Conservation (phyloP, 2,329 filamentous ascomycete genomes). For the Fusarium siculi region DNA sequence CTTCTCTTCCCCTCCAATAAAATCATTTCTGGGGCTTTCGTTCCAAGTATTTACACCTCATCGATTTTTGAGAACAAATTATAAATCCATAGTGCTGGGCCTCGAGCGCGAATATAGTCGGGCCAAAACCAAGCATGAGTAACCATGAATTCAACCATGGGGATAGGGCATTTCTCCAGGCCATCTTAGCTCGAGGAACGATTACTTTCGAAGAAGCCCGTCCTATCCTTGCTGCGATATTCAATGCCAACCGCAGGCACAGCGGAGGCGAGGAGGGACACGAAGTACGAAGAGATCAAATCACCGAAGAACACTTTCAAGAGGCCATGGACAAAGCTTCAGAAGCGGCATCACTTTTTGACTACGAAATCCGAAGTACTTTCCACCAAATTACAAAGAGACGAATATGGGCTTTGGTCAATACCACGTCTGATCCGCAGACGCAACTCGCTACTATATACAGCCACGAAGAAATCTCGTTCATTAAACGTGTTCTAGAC, state of each 20-base stretch:
- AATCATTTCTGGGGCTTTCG: background rate
- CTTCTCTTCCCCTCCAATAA: background rate
- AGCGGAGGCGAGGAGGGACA: conserved; percentile 37
- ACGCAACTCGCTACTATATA: conserved; percentile 89
- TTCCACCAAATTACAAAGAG: conserved; percentile 74
- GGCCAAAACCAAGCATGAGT: conserved; percentile 34
- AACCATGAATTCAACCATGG: conserved; percentile 63
- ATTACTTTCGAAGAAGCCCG: conserved; percentile 80
- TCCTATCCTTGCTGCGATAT: conserved; percentile 79
- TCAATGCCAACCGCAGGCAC: conserved; percentile 62
- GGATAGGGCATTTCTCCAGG: conserved; percentile 91
- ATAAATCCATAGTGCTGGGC: background rate
- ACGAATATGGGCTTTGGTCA: conserved; percentile 85
- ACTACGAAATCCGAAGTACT: conserved; percentile 85
- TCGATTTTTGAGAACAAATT: background rate
- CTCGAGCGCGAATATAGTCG: conserved; percentile 35
- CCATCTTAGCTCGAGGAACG: conserved; percentile 80
- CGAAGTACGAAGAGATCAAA: conserved; percentile 65
- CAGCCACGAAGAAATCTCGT: conserved; percentile 85
- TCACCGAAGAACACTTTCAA: conserved; percentile 75
- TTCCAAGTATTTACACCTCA: background rate
- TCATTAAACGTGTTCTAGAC: conserved; percentile 87
- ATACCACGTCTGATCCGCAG: conserved; percentile 84
- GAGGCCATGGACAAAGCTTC: conserved; percentile 78
- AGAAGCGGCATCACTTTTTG: conserved; percentile 78